Evolutionary conservation across 352 stramenopile genomes (phyloP).

Genomic region (Globisporangium sylvaticum): DNA sequence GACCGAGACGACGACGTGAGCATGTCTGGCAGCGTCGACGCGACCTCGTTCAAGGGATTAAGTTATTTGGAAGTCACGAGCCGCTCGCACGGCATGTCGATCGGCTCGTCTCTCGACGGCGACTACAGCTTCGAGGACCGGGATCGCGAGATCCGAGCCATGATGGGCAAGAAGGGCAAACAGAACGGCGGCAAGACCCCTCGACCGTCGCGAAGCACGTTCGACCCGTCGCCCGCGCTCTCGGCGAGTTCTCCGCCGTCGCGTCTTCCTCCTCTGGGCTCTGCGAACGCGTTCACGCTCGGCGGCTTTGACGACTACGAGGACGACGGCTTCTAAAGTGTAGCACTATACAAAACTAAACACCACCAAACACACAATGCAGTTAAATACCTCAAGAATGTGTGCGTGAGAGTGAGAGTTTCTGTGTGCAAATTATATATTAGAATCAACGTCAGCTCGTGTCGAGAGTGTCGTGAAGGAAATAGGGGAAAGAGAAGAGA

Average conservation of each 20-base stretch:
- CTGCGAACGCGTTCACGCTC: conserved; percentile 51
- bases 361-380: background rate
- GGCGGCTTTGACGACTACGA: conserved; percentile 54
- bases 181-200: background rate
- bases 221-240: conserved; percentile 60
- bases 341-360: background rate
- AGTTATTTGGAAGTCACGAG: conserved; percentile 56
- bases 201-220: conserved; percentile 41
- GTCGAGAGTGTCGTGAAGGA: background rate
- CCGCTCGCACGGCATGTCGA: conserved; percentile 50
- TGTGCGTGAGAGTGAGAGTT: background rate
- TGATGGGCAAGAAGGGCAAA: conserved; percentile 14
- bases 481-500: background rate
- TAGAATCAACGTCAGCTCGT: background rate
- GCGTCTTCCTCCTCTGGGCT: conserved; percentile 48
- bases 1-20: conserved; percentile 39
- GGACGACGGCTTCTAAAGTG: conserved; percentile 39
- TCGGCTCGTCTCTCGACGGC: conserved; percentile 51
- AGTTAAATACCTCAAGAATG: background rate
- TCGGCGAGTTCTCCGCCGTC: conserved; percentile 69
- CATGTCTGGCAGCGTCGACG: conserved; percentile 49
- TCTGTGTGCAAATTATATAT: conserved; percentile 1
- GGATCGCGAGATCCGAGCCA: conserved; percentile 12
- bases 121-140: conserved; percentile 39
- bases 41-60: conserved; percentile 36